Evolutionary conservation across 257 asterid species (phyloP).

Genomic region (Osmanthus fragrans): DNA sequence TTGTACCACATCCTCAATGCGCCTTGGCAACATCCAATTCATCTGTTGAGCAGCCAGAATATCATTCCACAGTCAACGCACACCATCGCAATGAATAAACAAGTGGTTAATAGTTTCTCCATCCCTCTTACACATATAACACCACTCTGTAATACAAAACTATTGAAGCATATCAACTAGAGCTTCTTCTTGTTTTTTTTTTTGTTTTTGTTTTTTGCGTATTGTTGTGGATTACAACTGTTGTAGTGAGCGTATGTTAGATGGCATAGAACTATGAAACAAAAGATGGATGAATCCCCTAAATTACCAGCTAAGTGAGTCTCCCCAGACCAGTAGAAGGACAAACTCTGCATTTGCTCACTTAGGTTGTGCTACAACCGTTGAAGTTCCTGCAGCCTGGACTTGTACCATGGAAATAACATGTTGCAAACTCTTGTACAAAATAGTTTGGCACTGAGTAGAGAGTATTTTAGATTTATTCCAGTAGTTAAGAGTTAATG

Average conservation of each 20-base stretch:
- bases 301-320: background rate
- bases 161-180: background rate
- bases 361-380: background rate
- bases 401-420: slow-evolving; percentile 9
- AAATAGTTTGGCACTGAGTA: slow-evolving; percentile 11
- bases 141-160: no score
- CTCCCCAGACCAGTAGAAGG: background rate
- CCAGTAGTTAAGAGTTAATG: background rate
- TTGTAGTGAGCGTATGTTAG: background rate
- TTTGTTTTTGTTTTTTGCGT: background rate
- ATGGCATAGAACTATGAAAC: background rate
- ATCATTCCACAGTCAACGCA: no score
- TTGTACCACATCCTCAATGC: no score
- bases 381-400: background rate
- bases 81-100: no score
- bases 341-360: background rate
- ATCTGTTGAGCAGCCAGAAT: no score
- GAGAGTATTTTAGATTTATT: background rate
- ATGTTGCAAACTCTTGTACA: slow-evolving; percentile 9
- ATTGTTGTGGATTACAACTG: background rate
- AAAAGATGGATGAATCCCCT: background rate
- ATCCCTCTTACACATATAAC: no score
- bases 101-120: no score
- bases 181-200: background rate
- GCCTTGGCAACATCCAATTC: no score